Evolutionary conservation across 2,329 filamentous ascomycete species (phyloP).

Genomic region (Penicillium palitans): DNA sequence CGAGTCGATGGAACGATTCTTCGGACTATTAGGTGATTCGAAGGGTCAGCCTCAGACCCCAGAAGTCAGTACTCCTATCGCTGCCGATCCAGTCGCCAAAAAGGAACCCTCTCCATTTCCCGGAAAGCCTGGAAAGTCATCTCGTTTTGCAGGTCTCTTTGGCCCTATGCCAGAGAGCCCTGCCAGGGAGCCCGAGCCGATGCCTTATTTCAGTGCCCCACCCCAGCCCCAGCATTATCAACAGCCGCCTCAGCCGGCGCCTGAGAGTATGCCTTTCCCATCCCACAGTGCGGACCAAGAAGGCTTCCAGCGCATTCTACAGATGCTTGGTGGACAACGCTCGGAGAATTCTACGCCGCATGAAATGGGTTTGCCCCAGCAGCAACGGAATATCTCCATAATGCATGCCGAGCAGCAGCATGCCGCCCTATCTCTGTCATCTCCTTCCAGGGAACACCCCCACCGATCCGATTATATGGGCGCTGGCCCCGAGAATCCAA

Average conservation of each 20-base stretch:
- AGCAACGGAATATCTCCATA: slow-evolving; percentile 32
- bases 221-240: slow-evolving; percentile 13
- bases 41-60: slow-evolving; percentile 41
- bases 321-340: slow-evolving; percentile 69
- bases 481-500: slow-evolving; percentile 31
- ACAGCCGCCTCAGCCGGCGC: slow-evolving; percentile 38
- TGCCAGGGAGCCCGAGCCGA: slow-evolving; percentile 36
- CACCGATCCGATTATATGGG: slow-evolving; percentile 36
- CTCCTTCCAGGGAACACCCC: slow-evolving; percentile 34
- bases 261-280: slow-evolving; percentile 5
- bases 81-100: slow-evolving; percentile 42
- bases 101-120: slow-evolving; percentile 42
- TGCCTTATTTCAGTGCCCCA: slow-evolving; percentile 22
- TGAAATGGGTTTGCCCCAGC: slow-evolving; percentile 35
- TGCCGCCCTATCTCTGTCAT: slow-evolving; percentile 29
- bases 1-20: slow-evolving; percentile 73
- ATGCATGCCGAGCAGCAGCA: slow-evolving; percentile 33
- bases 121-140: slow-evolving; percentile 67
- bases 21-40: slow-evolving; percentile 60
- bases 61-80: slow-evolving; percentile 40
- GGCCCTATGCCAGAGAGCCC: slow-evolving; percentile 59
- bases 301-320: slow-evolving; percentile 78
- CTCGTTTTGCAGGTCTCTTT: slow-evolving; percentile 84
- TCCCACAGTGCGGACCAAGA: slow-evolving; percentile 70
- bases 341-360: slow-evolving; percentile 49